Conservation (phyloP, 169 alveolate genomes). For the Hepatocystis sp. region DNA sequence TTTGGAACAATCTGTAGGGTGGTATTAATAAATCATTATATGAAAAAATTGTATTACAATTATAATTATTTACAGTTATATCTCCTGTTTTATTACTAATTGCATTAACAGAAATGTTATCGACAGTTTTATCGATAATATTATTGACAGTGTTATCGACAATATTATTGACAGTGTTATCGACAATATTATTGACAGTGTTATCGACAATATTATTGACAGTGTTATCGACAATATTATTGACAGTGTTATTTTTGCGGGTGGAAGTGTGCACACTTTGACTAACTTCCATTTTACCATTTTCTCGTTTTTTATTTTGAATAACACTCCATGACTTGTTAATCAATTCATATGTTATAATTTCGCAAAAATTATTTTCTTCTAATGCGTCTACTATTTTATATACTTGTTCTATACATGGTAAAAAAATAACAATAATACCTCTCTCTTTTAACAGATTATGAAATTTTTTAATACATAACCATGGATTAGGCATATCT, state of each 20-base stretch:
- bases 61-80: too few relatives aligned
- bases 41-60: not conserved
- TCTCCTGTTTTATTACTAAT: not conserved
- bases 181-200: too few relatives aligned
- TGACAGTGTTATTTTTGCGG: too few relatives aligned
- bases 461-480: conserved; percentile 85
- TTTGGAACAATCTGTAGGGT: conserved; percentile 25
- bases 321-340: conserved; percentile 87
- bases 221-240: too few relatives aligned
- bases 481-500: conserved; percentile 95
- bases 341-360: conserved; percentile 88
- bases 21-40: not conserved
- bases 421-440: conserved; percentile 90
- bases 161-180: too few relatives aligned
- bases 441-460: conserved; percentile 84
- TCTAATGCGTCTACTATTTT: conserved; percentile 81
- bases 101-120: not conserved
- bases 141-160: too few relatives aligned
- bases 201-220: too few relatives aligned
- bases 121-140: not conserved
- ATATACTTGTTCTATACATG: conserved; percentile 92
- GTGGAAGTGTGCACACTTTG: not conserved
- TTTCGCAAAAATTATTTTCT: conserved; percentile 73
- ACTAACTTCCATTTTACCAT: not conserved
- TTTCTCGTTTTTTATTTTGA: not conserved